Conservation (phyloP, 192 early-diverging fungal species). For the Podila horticola region DNA sequence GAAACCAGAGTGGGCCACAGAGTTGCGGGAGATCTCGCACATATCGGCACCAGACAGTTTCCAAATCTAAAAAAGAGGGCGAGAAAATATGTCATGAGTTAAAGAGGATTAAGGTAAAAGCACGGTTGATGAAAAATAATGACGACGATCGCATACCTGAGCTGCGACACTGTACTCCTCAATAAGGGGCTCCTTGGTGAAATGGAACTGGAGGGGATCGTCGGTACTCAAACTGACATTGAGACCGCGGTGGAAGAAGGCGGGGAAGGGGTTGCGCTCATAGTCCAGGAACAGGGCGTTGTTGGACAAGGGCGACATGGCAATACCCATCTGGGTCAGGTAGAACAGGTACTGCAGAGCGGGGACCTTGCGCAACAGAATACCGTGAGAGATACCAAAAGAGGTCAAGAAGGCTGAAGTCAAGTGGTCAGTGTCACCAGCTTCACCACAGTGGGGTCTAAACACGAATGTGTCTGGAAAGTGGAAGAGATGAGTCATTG, state of each 20-base stretch:
- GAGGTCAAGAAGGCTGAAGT: slow-evolving; percentile 91
- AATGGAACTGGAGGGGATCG: slow-evolving; percentile 98
- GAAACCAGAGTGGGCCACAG: slow-evolving; percentile 91
- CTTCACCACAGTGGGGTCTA: slow-evolving; percentile 95
- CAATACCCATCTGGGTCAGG: slow-evolving; percentile 95
- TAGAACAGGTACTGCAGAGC: slow-evolving; percentile 97
- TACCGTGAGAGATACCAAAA: slow-evolving; percentile 94
- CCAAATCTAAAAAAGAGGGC: slow-evolving; percentile 76
- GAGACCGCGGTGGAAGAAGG: slow-evolving; percentile 95
- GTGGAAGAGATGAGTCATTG: not conserved
- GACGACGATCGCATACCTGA: slow-evolving; percentile 64
- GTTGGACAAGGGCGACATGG: slow-evolving; percentile 98
- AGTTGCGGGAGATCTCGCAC: slow-evolving; percentile 96
- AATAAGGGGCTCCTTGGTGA: slow-evolving; percentile 98
- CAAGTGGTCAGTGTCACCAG: slow-evolving; percentile 96
- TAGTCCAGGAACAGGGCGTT: slow-evolving; percentile 96
- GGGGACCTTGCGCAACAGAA: slow-evolving; percentile 94
- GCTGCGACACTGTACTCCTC: slow-evolving; percentile 97
- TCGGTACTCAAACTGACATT: slow-evolving; percentile 95
- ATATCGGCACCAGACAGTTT: slow-evolving; percentile 93
- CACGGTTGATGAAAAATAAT: not conserved
- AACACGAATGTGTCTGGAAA: slow-evolving; percentile 88
- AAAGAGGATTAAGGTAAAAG: not conserved
- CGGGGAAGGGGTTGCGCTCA: slow-evolving; percentile 92
- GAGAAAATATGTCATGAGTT: slow-evolving; percentile 1